Conservation (phyloP, 768 basidiomycete genomes). For the Leccinellum luteum region DNA sequence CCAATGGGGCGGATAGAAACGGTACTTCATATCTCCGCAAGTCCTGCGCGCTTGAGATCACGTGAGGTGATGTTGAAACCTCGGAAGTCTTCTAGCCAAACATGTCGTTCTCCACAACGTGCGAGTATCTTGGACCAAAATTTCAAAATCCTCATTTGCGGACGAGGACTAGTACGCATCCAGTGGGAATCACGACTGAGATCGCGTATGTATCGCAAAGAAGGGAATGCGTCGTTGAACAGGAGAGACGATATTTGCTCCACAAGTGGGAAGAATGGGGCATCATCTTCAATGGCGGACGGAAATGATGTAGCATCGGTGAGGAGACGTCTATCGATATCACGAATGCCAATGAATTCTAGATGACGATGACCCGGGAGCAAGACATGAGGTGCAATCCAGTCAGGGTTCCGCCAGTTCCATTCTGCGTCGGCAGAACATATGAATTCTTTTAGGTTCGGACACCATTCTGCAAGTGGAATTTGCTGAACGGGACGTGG, state of each 20-base stretch:
- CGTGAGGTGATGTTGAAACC: constrained; percentile 57
- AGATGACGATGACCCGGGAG: constrained; percentile 61
- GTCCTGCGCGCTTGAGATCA: constrained; percentile 38
- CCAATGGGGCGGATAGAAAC: not conserved
- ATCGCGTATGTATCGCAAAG: constrained; percentile 59
- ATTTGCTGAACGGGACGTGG: constrained; percentile 37
- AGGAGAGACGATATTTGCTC: constrained; percentile 65
- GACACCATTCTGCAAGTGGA: constrained; percentile 66
- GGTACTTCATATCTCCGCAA: constrained; percentile 12
- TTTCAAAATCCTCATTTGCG: constrained; percentile 36
- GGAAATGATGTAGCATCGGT: constrained; percentile 40
- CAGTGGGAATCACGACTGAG: constrained; percentile 56
- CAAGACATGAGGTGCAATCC: constrained; percentile 76
- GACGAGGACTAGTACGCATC: constrained; percentile 41
- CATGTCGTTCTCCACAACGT: constrained; percentile 50
- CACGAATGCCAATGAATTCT: constrained; percentile 68
- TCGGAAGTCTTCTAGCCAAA: constrained; percentile 64
- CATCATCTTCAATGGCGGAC: constrained; percentile 36
- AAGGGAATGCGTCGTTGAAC: constrained; percentile 58
- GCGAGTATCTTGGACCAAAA: constrained; percentile 53
- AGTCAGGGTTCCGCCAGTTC: constrained; percentile 78
- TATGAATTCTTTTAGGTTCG: constrained; percentile 66
- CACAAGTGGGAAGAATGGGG: constrained; percentile 60
- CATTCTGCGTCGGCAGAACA: constrained; percentile 77
- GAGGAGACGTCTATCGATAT: constrained; percentile 60